Evolutionary conservation across 257 asterid genomes (phyloP), one percentile per base, ranked within the genome.

Genomic region (Petunia axillaris): DNA sequence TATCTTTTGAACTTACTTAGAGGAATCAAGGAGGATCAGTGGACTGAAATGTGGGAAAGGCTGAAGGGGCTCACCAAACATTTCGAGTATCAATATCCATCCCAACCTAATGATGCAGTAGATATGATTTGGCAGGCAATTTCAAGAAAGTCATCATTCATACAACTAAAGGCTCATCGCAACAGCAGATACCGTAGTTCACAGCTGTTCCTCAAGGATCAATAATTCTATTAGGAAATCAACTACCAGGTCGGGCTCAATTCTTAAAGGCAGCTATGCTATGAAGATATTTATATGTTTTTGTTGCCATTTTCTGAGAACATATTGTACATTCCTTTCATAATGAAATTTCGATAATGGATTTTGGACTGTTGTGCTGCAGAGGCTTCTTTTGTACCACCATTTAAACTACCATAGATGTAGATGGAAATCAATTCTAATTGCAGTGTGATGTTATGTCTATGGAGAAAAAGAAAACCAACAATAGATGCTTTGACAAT

Each of bases 61-160:
- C 82, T 94, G 79, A 92, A 88, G 80, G 80, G 58, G 68, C 39
- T 91, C 1, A 78, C 90, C 46, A 55, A 66, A 57, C 92, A 89
- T 67, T 91, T 83, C 59, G 97, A 94, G 75, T 92, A 91, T 73
- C 94, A 87, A 38, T 91, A 67, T 80, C 97, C 97, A 38, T 90
- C 97, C 66, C 83, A 73, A 73, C 82, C 84, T 4, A 77, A 81
- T 74, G 95, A 94, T 86, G 95, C 97, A 15, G 97, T 92, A 79
- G 94, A 94, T 67, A 94, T 94, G 98, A 91, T 94, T 83, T 94
- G 98, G 98, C 89, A 90, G 85, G 88, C 91, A 44, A 85, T 90
- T 50, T 79, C 87, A 0, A 86, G 88, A 35, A 94, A 89, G 91
- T 82, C 85, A 43, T 84, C 80, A 52, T 53, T 75, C 35, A 82